Evolutionary conservation across 2,329 filamentous ascomycete species (phyloP).

Genomic region (Gliomastix tumulicola): DNA sequence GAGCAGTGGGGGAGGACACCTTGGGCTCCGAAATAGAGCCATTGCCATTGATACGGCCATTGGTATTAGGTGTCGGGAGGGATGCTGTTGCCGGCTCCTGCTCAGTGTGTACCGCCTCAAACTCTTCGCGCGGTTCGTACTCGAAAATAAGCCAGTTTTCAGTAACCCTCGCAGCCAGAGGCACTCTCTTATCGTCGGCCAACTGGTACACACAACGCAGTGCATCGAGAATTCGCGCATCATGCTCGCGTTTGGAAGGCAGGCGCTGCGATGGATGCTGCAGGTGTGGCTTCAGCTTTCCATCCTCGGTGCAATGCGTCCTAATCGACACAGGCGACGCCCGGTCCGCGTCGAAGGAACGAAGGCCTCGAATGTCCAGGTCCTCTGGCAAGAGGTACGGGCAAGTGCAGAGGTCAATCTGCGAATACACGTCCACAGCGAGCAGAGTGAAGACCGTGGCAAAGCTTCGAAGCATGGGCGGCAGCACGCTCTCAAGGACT

Average conservation of each 20-base stretch:
- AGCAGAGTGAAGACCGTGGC: slow-evolving; percentile 40
- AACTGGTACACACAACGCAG: slow-evolving; percentile 41
- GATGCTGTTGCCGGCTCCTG: background rate
- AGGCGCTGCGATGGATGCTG: slow-evolving; percentile 21
- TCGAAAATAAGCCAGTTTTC: slow-evolving; percentile 23
- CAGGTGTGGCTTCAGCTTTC: slow-evolving; percentile 30
- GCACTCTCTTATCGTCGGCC: slow-evolving; percentile 30
- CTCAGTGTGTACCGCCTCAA: too few relatives aligned
- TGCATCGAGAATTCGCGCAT: slow-evolving; percentile 41
- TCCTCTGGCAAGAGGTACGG: slow-evolving; percentile 48
- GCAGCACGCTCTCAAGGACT: slow-evolving; percentile 35
- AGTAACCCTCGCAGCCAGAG: slow-evolving; percentile 21
- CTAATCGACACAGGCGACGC: slow-evolving; percentile 32
- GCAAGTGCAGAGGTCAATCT: slow-evolving; percentile 25
- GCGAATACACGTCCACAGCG: slow-evolving; percentile 33
- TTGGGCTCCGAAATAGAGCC: background rate
- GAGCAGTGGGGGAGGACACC: too few relatives aligned
- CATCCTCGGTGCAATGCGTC: slow-evolving; percentile 24
- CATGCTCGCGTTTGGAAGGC: slow-evolving; percentile 23
- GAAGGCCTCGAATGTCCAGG: slow-evolving; percentile 34
- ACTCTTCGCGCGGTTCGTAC: slow-evolving; percentile 13
- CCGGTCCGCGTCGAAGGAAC: slow-evolving; percentile 28
- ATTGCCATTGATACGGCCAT: too few relatives aligned
- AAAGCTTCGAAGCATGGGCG: slow-evolving; percentile 37
- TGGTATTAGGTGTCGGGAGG: too few relatives aligned